phyloP scores from a whole-genome alignment of 2,329 filamentous ascomycete species.

The Ramularia endophylla region DNA sequence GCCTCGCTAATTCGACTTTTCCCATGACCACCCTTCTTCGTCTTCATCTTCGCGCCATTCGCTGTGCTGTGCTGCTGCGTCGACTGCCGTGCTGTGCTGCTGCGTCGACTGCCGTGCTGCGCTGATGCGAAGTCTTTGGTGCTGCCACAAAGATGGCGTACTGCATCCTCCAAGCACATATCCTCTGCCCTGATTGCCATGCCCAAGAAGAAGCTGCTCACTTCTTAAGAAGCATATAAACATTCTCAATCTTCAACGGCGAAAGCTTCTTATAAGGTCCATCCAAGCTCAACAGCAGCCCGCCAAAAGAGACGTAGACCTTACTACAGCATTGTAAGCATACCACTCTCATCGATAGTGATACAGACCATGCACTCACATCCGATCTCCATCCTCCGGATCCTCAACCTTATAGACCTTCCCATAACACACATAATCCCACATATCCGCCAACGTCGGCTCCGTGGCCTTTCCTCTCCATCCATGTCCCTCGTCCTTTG shows the following conservation, averaged over 20 bases:
- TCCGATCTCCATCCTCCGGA: conserved; percentile 66
- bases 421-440: conserved; percentile 81
- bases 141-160: too few species aligned
- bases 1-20: conserved; percentile 26
- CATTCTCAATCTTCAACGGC: conserved; percentile 82
- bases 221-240: conserved; percentile 94
- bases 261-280: conserved; percentile 96
- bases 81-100: too few species aligned
- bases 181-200: conserved; percentile 2
- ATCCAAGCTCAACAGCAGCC: conserved; percentile 81
- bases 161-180: too few species aligned
- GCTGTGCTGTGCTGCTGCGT: background rate
- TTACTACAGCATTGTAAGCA: conserved; percentile 56
- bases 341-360: background rate
- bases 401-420: conserved; percentile 89
- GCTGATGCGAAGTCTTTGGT: too few species aligned
- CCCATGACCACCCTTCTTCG: background rate
- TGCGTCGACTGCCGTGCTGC: too few species aligned
- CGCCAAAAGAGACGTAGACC: conserved; percentile 90
- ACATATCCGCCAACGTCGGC: conserved; percentile 65
- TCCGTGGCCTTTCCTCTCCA: conserved; percentile 70
- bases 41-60: conserved; percentile 1
- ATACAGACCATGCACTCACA: conserved; percentile 62
- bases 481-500: conserved; percentile 45
- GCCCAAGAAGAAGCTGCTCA: conserved; percentile 34